Base-by-base conservation (phyloP, 352 stramenopile species). In the Halophytophthora polymorphica region DNA sequence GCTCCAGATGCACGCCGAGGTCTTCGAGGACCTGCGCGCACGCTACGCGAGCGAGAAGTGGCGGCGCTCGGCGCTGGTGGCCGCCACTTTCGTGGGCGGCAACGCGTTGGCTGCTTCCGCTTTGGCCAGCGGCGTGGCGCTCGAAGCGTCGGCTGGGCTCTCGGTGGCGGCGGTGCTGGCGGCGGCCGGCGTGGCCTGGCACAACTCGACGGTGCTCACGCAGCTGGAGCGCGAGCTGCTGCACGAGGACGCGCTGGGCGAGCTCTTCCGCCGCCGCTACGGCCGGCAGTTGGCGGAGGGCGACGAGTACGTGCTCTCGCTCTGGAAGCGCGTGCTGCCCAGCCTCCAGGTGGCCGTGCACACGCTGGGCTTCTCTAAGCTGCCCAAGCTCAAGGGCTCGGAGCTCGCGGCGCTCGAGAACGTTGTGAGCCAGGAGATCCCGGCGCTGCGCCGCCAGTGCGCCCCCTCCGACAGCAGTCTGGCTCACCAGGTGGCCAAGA, bases 291-390 rank as follows among this genome's bases (percentile, higher is more conserved):
- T 99, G n/a, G 89, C 86, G 14, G 96, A 99, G 46, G 93, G 90
- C 45, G 96, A 99, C 64, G 97, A 99, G 71, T 99, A 98, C 60
- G 91, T 98, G 43, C 70, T 96, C 19, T 94, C 86, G 14, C 61
- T 97, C n/a, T 98, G 94, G 94, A 90, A 93, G 56, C 84, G 90
- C 38, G 90, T 98, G 56, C 64, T 88, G 14, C 83, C 86, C 12
- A 73, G 75, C 15, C 67, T 97, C 2, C 83, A 93, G 61, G 68
- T 96, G 8, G 85, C 88, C 18, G 64, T 96, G 33, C 71, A 93
- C 53, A 96, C 90, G 29, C 64, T 96, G 4, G 88, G 88, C 14
- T 80, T 97, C 35, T 71, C 68, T 53, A 76, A 77, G n/a, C 56
- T 97, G 50, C 80, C 84, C 13, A 96, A 96, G 68, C 69, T 97